These are phyloP conservation scores for Mimosa bimucronata DNA, from an alignment of 306 rosid species.

Conservation along the genomic window DNA sequence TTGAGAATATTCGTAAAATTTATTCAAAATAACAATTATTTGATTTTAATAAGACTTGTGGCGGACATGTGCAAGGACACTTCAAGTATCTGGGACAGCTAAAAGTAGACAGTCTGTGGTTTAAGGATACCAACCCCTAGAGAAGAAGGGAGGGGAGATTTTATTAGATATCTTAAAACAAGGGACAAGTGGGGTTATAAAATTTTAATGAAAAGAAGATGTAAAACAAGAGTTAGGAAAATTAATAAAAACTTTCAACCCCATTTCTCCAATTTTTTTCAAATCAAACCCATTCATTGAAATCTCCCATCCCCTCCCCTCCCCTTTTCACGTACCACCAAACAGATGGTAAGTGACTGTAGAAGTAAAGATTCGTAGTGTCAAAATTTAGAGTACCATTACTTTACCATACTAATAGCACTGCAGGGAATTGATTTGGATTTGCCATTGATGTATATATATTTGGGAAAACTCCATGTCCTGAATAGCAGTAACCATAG, in stretches of 20 bases:
- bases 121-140: not conserved
- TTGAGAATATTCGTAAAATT: too few species aligned
- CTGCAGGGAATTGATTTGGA: constrained; percentile 76
- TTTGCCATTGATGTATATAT: constrained; percentile 88
- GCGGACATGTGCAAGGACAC: not conserved
- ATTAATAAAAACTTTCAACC: too few species aligned
- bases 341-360: not conserved
- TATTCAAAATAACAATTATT: too few species aligned
- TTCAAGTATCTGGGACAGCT: not conserved
- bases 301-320: not conserved
- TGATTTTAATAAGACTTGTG: not conserved
- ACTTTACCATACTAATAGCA: constrained; percentile 80
- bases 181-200: not conserved
- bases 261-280: not conserved
- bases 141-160: not conserved
- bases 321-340: not conserved
- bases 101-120: not conserved
- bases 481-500: constrained; percentile 94
- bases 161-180: too few species aligned
- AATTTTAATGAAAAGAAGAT: not conserved
- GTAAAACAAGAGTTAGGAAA: not conserved
- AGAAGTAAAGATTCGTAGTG: not conserved
- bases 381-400: not conserved
- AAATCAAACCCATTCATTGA: not conserved
- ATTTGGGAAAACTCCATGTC: constrained; percentile 97